Conservation (phyloP, 768 basidiomycete species). For the Naganishia vishniacii region DNA sequence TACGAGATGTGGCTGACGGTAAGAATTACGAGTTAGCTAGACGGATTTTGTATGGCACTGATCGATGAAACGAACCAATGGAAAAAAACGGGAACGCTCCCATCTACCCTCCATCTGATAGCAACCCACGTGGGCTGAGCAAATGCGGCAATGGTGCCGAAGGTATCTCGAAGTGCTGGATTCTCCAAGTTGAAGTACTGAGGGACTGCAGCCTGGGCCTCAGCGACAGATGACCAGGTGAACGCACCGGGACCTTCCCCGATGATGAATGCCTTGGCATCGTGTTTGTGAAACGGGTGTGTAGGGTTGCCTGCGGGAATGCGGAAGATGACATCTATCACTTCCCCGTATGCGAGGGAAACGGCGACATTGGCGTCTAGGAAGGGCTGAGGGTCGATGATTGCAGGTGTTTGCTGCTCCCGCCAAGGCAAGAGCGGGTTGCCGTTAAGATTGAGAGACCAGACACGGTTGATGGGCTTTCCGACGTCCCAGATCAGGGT, state of each 20-base stretch:
- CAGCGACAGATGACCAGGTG: conserved; percentile 22
- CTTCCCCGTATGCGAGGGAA: conserved; percentile 13
- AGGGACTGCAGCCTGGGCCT: conserved; percentile 13
- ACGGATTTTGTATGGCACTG: no score
- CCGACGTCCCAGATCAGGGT: conserved; percentile 23
- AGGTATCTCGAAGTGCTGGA: conserved; percentile 21
- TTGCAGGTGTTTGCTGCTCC: conserved; percentile 22
- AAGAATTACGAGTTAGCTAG: no score
- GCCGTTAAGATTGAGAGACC: conserved; percentile 24
- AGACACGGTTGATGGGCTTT: conserved; percentile 20
- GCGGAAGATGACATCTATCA: conserved; percentile 25
- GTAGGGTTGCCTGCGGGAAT: conserved; percentile 23
- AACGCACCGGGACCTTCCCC: conserved; percentile 20
- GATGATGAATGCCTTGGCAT: conserved; percentile 21
- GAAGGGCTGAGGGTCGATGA: conserved; percentile 21
- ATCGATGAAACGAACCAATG: conserved; percentile 20
- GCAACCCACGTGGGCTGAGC: conserved; percentile 19
- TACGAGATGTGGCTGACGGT: conserved; percentile 12
- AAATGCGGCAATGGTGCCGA: conserved; percentile 20
- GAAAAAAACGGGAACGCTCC: conserved; percentile 14
- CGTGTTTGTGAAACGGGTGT: conserved; percentile 27
- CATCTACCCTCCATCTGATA: conserved; percentile 18
- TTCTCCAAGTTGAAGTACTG: conserved; percentile 24
- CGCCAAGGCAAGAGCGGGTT: conserved; percentile 25
- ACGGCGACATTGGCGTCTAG: conserved; percentile 25